Conservation (phyloP, 1,139 yeast genomes). For the Diutina sp. region DNA sequence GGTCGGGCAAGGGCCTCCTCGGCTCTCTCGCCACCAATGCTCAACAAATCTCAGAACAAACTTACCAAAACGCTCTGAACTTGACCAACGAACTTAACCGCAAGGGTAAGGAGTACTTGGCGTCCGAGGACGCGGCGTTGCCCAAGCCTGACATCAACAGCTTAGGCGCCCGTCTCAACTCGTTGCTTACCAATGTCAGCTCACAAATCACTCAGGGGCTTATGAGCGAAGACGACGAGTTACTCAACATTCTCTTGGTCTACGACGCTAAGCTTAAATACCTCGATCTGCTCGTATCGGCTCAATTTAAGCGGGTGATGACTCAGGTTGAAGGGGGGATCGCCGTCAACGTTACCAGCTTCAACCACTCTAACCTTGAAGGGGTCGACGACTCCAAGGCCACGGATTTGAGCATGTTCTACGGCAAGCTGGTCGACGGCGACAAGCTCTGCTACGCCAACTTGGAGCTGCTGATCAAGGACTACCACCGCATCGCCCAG, state of each 20-base stretch:
- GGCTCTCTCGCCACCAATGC: constrained; percentile 39
- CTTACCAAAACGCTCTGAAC: constrained; percentile 29
- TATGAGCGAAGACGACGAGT: constrained; percentile 52
- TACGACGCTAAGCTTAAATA: constrained; percentile 69
- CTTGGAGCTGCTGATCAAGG: constrained; percentile 57
- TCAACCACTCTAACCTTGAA: constrained; percentile 25
- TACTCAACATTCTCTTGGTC: constrained; percentile 37
- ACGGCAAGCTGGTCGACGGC: constrained; percentile 75
- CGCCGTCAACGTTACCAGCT: constrained; percentile 41
- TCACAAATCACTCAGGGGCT: constrained; percentile 45
- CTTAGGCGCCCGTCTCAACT: constrained; percentile 21
- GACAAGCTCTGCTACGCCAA: constrained; percentile 82
- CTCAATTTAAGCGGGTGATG: constrained; percentile 73
- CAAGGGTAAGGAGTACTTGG: constrained; percentile 26
- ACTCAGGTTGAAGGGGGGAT: constrained; percentile 89
- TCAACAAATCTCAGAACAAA: constrained; percentile 25
- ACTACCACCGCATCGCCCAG: constrained; percentile 17
- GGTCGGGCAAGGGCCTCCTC: constrained; percentile 57
- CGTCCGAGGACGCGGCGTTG: constrained; percentile 10
- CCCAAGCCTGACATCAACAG: constrained; percentile 17
- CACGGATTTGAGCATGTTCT: constrained; percentile 49
- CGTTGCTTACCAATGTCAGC: constrained; percentile 23
- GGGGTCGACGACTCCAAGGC: constrained; percentile 8
- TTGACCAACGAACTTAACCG: constrained; percentile 32
- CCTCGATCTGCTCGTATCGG: constrained; percentile 50